Base-by-base conservation (phyloP, 2,329 filamentous ascomycete genomes). In the Diplodia corticola region DNA sequence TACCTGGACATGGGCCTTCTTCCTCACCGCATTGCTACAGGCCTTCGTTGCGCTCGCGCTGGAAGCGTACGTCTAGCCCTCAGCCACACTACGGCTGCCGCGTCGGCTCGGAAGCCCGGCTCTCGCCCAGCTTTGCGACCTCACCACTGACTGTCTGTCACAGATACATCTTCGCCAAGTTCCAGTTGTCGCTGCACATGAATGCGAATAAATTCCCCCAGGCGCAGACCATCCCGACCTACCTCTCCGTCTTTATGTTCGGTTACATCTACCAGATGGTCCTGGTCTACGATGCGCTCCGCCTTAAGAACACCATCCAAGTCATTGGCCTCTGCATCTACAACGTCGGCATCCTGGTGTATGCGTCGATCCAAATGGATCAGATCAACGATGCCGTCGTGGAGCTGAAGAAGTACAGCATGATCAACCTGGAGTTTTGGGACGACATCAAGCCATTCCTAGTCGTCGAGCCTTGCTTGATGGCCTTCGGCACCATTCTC, bases 281-380 rank as follows among this genome's bases (percentile, higher is more conserved):
- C 30, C 84, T 99, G 63, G 91, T 95, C 13, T 98, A 93, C 85
- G 95, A 99, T 82, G 95, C 94, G 17, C 84, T 99, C 67, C 89
- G 93, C 69, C 84, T 94, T 75, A 97, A 97, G 80, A 99, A 99
- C 81, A 99, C 95, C 12, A 99, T 99, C 83, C 95, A 99, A 79
- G 86, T 98, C 76, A 98, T 99, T 72, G 95, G 95, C 51, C 85
- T 99, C 33, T 97, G 94, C 80, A 82, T 96, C 67, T 95, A 95
- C 81, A 98, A 99, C 79, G 79, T 95, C 35, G 94, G 92, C 48
- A 87, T 99, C 71, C 85, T 98, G 74, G 88, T 98, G 69, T 99
- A 99, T 76, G 93, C 94, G 3, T 89, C 91, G 35, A 92, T 98
- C 66, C 94, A 99, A 79, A 91, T 93, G 72, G 91, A 96, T 71